These are phyloP conservation scores for Triangularia verruculosa DNA, from an alignment of 2,329 filamentous ascomycete genomes.

Conservation along the genomic window DNA sequence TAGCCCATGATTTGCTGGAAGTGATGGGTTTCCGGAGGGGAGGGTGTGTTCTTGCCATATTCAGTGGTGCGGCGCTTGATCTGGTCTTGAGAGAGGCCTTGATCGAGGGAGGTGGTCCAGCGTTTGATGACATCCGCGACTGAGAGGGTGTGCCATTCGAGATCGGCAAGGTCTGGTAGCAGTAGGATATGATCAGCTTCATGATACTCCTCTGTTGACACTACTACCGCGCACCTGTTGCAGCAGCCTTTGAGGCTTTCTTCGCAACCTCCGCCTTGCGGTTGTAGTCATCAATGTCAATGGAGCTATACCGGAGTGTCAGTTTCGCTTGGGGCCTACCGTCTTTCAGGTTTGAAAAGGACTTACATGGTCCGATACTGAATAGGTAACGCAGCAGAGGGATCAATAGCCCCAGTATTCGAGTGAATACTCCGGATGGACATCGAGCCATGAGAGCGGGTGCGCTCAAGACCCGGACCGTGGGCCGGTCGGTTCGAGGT, in stretches of 20 bases:
- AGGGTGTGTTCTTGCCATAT: constrained; percentile 66
- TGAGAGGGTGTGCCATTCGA: constrained; percentile 66
- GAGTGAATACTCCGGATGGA: constrained; percentile 1
- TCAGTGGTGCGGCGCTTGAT: constrained; percentile 52
- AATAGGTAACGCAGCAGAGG: constrained; percentile 15
- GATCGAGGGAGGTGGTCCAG: constrained; percentile 52
- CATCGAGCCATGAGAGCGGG: neutral
- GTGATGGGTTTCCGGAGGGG: constrained; percentile 60
- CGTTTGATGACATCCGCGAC: constrained; percentile 57
- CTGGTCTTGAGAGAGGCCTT: constrained; percentile 61
- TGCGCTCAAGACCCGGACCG: neutral
- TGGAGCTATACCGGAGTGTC: constrained; percentile 37
- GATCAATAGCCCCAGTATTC: constrained; percentile 1
- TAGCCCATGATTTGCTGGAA: constrained; percentile 61
- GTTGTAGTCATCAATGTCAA: constrained; percentile 55
- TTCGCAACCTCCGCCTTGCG: constrained; percentile 41
- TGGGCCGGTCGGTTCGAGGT: neutral
- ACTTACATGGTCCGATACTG: constrained; percentile 1
- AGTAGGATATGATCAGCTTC: constrained; percentile 20
- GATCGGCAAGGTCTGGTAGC: constrained; percentile 52
- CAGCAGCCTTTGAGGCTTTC: constrained; percentile 43
- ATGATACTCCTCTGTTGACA: neutral
- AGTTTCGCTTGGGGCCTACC: neutral
- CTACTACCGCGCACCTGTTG: constrained; percentile 38
- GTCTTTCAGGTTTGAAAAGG: neutral